Evolutionary conservation across 1,284 basidiomycete species (phyloP), one percentile per base, ranked within the genome.

Genomic region (Cutaneotrichosporon dermatis): DNA sequence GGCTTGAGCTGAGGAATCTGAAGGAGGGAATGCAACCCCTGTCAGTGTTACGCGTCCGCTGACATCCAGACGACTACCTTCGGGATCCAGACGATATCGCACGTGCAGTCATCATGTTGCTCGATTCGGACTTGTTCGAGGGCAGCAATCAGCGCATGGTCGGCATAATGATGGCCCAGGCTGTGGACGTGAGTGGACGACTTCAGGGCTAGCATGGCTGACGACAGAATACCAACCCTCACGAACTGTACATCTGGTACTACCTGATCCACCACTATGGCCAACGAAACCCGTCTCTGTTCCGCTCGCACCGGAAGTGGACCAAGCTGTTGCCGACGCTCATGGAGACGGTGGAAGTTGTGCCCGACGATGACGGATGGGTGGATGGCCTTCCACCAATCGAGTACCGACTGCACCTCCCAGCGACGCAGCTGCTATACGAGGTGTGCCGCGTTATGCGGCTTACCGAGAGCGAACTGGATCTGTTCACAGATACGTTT

Each of bases 391-490:
- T 77, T 9, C 69, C 74, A 16, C 87, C 88, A 4, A 91, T 93
- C 62, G 91, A 93, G 75, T 87, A 85, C 13, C 88, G 88, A 66
- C 76, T 94, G 40, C 81, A 88, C 65, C 79, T 85, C 58, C 80
- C 92, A 36, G 84, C 88, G 13, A 84, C 92, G 4, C 82, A 82
- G 60, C 77, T 96, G 43, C 81, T 97, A 60, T 97, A 95, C 70
- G 92, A 97, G 76, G 87, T 95, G 7, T 93, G 90, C 74, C 82
- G 91, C 50, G 88, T 94, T 54, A 91, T 94, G 74, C 91, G 89
- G 67, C 78, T 95, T 57, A 85, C 85, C 8, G 72, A 84, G 35
- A 80, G 83, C 45, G 92, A 95, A 78, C 80, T 91, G 43, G 55
- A 68, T 3, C 69, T 92, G 50, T 96, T 96, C 72, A 83, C 85